Conservation (phyloP, 2,329 filamentous ascomycete genomes). For the Fusarium sp. region DNA sequence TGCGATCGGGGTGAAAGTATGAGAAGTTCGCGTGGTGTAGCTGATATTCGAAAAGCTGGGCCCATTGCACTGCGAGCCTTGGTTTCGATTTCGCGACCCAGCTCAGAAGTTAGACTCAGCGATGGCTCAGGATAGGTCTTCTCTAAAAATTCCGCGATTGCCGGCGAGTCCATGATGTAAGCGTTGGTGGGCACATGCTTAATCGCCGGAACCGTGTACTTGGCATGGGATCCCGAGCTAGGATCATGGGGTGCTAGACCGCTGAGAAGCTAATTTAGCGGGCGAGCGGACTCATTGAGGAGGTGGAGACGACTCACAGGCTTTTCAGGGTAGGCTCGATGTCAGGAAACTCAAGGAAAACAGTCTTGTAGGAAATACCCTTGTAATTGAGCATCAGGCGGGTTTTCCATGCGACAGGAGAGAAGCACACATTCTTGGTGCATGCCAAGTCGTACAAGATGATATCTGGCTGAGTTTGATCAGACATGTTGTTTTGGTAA, state of each 20-base stretch:
- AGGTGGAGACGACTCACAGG: neutral
- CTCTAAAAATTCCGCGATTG: conserved; percentile 19
- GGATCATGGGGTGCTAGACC: neutral
- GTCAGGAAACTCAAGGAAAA: conserved; percentile 25
- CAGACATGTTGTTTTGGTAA: neutral
- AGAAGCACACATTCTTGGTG: conserved; percentile 20
- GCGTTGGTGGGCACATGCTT: neutral
- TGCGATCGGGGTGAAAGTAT: conserved; percentile 22
- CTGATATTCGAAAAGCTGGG: neutral
- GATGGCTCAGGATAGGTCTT: neutral
- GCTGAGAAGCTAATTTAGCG: neutral
- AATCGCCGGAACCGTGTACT: conserved; percentile 22
- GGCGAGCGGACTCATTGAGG: accelerated
- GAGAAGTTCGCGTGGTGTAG: conserved; percentile 4
- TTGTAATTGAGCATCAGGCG: conserved; percentile 32
- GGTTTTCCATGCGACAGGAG: conserved; percentile 18
- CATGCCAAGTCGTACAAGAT: conserved; percentile 25
- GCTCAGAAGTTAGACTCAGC: neutral
- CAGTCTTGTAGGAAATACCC: conserved; percentile 1
- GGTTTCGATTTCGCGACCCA: conserved; percentile 8
- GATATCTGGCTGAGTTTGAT: neutral
- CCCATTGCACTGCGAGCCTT: conserved; percentile 4
- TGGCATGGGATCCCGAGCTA: neutral
- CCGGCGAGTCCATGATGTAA: conserved; percentile 15
- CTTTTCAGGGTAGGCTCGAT: conserved; percentile 5